Conservation (phyloP, 1,284 basidiomycete genomes). For the Somion occarium region DNA sequence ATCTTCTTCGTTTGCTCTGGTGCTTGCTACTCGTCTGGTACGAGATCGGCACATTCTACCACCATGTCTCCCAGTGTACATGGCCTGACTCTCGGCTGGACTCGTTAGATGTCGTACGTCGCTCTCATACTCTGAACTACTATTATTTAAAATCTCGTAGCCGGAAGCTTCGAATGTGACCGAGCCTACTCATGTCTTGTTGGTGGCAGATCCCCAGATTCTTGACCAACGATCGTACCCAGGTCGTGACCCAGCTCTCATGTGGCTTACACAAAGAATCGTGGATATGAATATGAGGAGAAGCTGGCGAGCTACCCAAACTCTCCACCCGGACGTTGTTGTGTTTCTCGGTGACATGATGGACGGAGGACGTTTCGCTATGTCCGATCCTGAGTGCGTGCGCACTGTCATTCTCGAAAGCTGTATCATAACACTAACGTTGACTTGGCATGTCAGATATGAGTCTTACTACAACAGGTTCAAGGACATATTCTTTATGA, state of each 20-base stretch:
- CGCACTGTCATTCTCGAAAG: neutral
- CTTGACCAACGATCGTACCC: constrained; percentile 63
- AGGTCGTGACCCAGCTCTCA: constrained; percentile 41
- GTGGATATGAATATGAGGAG: constrained; percentile 77
- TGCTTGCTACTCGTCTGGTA: constrained; percentile 60
- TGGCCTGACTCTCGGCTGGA: constrained; percentile 47
- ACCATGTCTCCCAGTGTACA: constrained; percentile 42
- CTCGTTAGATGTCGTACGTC: neutral
- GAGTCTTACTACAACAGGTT: constrained; percentile 64
- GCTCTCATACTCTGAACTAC: neutral
- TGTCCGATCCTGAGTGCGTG: constrained; percentile 66
- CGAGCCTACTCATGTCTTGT: constrained; percentile 57
- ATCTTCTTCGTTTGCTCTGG: constrained; percentile 47
- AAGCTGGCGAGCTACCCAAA: constrained; percentile 68
- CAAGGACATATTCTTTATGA: constrained; percentile 56
- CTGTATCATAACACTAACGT: neutral
- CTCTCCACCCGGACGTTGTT: constrained; percentile 64
- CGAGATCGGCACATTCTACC: constrained; percentile 60
- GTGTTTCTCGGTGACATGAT: constrained; percentile 89
- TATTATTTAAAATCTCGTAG: too few relatives aligned
- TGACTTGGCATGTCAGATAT: constrained; percentile 54
- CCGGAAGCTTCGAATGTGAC: neutral
- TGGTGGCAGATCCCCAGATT: constrained; percentile 82
- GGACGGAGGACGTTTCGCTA: constrained; percentile 69
- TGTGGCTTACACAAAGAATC: constrained; percentile 51